Percentiles rank a stretch among this genome's conserved stretches.
phyloP scores from a whole-genome alignment of 257 asterid species.

The Apocynum venetum region DNA sequence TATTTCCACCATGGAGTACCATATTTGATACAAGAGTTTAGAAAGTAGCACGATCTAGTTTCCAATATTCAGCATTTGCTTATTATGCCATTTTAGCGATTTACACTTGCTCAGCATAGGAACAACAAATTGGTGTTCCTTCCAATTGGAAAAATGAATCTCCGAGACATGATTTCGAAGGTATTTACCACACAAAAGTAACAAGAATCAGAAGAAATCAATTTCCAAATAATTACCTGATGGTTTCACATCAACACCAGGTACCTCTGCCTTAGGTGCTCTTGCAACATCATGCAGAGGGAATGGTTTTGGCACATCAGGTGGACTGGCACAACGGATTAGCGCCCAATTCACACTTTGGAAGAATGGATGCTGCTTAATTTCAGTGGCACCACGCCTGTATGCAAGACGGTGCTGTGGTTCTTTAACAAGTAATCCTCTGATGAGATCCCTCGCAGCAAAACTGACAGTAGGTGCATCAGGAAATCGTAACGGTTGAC shows the following conservation, averaged over 20 bases:
- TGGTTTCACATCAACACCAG: constrained; percentile 42
- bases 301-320: constrained; percentile 53
- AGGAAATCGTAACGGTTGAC: constrained; percentile 57
- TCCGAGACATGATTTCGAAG: constrained; percentile 1
- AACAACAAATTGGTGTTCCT: constrained; percentile 20
- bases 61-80: constrained; percentile 3
- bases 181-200: neutral
- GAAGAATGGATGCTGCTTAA: constrained; percentile 61
- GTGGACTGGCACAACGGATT: constrained; percentile 61
- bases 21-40: neutral
- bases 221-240: constrained; percentile 61
- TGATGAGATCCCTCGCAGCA: constrained; percentile 62
- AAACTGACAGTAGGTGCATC: constrained; percentile 56
- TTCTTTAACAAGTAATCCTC: constrained; percentile 60
- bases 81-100: constrained; percentile 10
- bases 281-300: constrained; percentile 21
- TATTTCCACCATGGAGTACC: neutral
- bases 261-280: constrained; percentile 26
- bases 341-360: constrained; percentile 65
- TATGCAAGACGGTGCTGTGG: constrained; percentile 65
- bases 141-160: neutral
- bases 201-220: constrained; percentile 47
- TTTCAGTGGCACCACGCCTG: constrained; percentile 65
- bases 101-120: constrained; percentile 11
- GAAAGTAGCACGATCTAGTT: neutral